Evolutionary conservation across 2,329 filamentous ascomycete genomes (phyloP).

Genomic region (Botrytis cinerea): DNA sequence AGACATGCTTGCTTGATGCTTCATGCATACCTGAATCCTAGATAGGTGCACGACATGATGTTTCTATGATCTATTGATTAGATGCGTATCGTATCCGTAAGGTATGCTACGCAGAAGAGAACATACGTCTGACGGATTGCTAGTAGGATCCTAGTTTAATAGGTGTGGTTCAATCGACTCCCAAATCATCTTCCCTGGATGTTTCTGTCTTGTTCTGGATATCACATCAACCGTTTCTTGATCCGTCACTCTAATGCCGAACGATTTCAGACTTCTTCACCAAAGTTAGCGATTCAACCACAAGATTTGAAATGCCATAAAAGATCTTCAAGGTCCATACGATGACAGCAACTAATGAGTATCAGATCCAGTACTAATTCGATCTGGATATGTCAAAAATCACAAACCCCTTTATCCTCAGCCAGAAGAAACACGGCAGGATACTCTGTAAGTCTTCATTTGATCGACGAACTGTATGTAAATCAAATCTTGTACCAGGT

Average conservation of each 20-base stretch:
- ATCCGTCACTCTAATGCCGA: not conserved
- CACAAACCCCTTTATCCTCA: not conserved
- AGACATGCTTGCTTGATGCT: not conserved
- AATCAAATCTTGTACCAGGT: not conserved
- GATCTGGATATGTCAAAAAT: not conserved
- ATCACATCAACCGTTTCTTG: not conserved
- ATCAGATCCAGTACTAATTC: not conserved
- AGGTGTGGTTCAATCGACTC: not conserved
- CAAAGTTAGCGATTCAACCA: not conserved
- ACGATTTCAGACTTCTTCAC: not conserved
- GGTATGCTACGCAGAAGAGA: not conserved
- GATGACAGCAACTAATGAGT: not conserved
- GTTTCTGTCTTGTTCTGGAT: not conserved
- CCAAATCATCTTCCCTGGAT: not conserved
- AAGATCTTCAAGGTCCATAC: not conserved
- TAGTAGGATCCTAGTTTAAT: not conserved
- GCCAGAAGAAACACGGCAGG: not conserved
- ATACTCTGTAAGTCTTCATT: not conserved
- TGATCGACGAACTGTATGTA: not conserved
- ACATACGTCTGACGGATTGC: not conserved
- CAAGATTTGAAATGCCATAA: not conserved
- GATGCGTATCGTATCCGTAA: not conserved
- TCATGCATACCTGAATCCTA: not conserved
- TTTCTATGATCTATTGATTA: conserved; percentile 21
- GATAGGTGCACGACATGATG: conserved; percentile 14